A percentile compares a stretch with the other conserved stretches of the same genome.
phyloP scores from a whole-genome alignment of 2,329 filamentous ascomycete genomes.

The Akanthomyces dipterigenus region DNA sequence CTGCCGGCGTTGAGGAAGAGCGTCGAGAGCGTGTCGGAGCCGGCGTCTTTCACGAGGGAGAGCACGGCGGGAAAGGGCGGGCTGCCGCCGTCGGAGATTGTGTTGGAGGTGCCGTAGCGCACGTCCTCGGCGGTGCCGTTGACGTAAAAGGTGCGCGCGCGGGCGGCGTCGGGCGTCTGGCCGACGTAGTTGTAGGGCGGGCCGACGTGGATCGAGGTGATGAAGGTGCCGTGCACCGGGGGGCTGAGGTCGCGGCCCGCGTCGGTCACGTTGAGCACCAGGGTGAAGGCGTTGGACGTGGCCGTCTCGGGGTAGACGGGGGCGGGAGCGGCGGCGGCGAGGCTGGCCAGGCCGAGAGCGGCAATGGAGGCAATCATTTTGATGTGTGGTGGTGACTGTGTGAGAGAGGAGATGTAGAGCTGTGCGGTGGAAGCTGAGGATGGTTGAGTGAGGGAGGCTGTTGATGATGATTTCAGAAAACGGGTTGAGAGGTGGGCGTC shows the following conservation, averaged over 20 bases:
- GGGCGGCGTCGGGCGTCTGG: constrained; percentile 19
- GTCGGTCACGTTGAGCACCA: constrained; percentile 40
- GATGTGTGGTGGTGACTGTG: not conserved
- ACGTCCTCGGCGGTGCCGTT: constrained; percentile 38
- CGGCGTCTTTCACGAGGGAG: constrained; percentile 21
- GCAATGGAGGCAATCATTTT: constrained; percentile 2
- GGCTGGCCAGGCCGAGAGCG: constrained; percentile 12
- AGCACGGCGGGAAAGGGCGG: constrained; percentile 33
- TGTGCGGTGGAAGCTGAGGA: not conserved
- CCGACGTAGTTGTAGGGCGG: constrained; percentile 34
- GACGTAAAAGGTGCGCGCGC: constrained; percentile 37
- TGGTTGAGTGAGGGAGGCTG: not conserved
- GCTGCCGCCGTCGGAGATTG: constrained; percentile 35
- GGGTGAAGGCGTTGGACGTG: constrained; percentile 30
- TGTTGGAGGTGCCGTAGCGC: constrained; percentile 23
- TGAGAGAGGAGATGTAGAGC: not conserved
- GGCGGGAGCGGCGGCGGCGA: constrained; percentile 17
- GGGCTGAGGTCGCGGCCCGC: constrained; percentile 31
- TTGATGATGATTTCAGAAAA: not conserved
- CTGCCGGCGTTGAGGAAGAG: constrained; percentile 26
- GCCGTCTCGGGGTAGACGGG: constrained; percentile 13
- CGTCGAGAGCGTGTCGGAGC: constrained; percentile 25
- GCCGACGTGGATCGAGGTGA: constrained; percentile 37
- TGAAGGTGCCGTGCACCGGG: constrained; percentile 32
- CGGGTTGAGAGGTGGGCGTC: not conserved